Base-by-base conservation (phyloP, 2,329 filamentous ascomycete species). In the Botrytis paeoniae region DNA sequence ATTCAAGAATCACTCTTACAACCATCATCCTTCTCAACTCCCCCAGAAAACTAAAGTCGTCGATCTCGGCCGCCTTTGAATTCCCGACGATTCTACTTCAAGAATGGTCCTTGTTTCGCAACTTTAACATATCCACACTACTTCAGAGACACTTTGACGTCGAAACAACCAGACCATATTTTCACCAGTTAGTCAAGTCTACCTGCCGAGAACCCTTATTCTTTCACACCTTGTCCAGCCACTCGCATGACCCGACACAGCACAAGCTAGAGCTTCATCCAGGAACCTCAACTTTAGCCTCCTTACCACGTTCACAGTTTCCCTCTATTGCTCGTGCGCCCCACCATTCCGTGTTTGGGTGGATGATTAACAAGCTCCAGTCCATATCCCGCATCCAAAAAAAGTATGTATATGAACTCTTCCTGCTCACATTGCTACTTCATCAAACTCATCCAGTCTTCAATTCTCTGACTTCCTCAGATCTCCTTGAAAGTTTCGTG, bases 51-150 rank as follows among this genome's bases (percentile, higher is more conserved):
- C 69, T 72, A 74, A 71, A 70, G 71, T 73, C 62, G 75, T 76
- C 65, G 70, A 78, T 76, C 74, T 65, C 29, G 45, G 72, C 74
- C 73, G 73, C 74, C 74, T 72, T 71, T 54, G 66, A 70, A 60
- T 69, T 64, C 73, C 64, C 62, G 65, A 69, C 73, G 68, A 45
- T 66, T 70, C 73, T 73, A 60, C 72, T 77, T 76, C 78, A 79
- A 78, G 77, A 78, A 77, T 80, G 75, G 75, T 78, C 76, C 74
- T 75, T 78, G 78, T 78, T 78, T 79, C 77, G 76, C 69, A 78
- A 76, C 75, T 72, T 75, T 77, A 78, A 78, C 63, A 76, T 74
- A 73, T 73, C 65, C 73, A 75, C 71, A 66, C 71, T 54, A 72
- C 75, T 70, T 64, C 45, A 60, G 18, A 45, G 75, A 73, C 75